Base-by-base conservation (phyloP, 2,329 filamentous ascomycete species). In the Trichoderma breve region DNA sequence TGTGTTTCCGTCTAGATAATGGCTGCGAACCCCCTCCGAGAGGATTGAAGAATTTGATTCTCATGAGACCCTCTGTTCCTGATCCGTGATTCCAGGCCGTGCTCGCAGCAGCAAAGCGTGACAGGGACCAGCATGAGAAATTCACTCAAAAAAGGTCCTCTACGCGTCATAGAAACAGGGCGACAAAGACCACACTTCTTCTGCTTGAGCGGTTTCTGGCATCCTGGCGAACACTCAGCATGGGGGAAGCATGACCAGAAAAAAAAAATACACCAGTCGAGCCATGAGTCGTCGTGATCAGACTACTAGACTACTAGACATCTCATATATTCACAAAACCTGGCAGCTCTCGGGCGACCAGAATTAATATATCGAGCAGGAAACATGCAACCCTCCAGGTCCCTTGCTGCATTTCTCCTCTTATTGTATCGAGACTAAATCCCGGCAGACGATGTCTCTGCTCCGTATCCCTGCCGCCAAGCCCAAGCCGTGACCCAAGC, bases 91-190 rank as follows among this genome's bases (percentile, higher is more conserved):
- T 64, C 61, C 47, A 24, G 21, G 21, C 21, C 47, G 47, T 51
- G 36, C 63, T 32, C 47, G 47, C 26, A 60, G 53, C 11, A 24
- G 26, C 53, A 34, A 39, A 30, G 15, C 30, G 34, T 60, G 65
- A 68, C 36, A n/a, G 26, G 28, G 55, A 11, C 51, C 18, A 43
- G 34, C 34, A 58, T 39, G 2, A 21, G 26, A 67, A 68, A 68
- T 68, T 68, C 65, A 68, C 53, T 43, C 65, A 68, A 65, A 28
- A 24, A 65, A 51, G n/a, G 28, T 12, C 43, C 26, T 28, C 62
- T 26, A 34, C 53, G 34, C 63, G 63, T 55, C 63, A 66, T 66
- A 66, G 63, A 66, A 66, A 51, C 47, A 55, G 63, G 63, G 47
- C 47, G 53, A 66, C 24, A 51, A 51, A 36, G 7, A 60, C 24